Percentiles rank a stretch among this genome's conserved stretches.
phyloP scores from a whole-genome alignment of 208 protist genomes.

The Wallacemonas sp. region DNA sequence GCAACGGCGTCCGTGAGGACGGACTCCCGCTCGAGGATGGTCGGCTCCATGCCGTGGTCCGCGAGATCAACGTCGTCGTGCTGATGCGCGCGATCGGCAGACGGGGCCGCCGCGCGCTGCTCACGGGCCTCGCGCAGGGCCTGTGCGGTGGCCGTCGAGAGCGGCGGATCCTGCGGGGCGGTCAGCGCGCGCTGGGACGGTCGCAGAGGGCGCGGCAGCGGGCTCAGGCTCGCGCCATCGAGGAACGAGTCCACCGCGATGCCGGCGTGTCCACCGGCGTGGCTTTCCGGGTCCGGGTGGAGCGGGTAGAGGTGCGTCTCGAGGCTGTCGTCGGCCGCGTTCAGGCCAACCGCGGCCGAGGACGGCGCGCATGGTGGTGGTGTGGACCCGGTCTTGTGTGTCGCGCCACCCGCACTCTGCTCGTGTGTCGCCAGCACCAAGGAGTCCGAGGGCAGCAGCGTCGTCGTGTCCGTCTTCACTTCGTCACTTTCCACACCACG shows the following conservation, averaged over 20 bases:
- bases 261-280: not conserved
- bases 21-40: too few relatives aligned
- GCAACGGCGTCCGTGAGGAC: not conserved
- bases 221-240: constrained; percentile 33
- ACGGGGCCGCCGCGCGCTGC: not conserved
- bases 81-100: not conserved
- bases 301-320: constrained; percentile 9
- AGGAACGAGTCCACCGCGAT: not conserved
- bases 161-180: not conserved
- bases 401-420: too few relatives aligned
- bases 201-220: constrained; percentile 29
- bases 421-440: not conserved
- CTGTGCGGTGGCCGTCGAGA: constrained; percentile 7
- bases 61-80: constrained; percentile 11
- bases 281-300: not conserved
- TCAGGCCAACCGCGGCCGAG: not conserved
- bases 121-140: constrained; percentile 7
- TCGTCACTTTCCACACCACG: too few relatives aligned
- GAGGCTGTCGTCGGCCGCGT: constrained; percentile 11
- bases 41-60: not conserved
- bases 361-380: too few relatives aligned
- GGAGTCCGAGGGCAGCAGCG: not conserved
- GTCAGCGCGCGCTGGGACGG: not conserved
- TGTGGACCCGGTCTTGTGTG: too few relatives aligned
- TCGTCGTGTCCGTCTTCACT: too few relatives aligned